Evolutionary conservation across 176 grass and related monocot species (phyloP), one percentile per base, ranked within the genome.

Genomic region (Stipa capillata): DNA sequence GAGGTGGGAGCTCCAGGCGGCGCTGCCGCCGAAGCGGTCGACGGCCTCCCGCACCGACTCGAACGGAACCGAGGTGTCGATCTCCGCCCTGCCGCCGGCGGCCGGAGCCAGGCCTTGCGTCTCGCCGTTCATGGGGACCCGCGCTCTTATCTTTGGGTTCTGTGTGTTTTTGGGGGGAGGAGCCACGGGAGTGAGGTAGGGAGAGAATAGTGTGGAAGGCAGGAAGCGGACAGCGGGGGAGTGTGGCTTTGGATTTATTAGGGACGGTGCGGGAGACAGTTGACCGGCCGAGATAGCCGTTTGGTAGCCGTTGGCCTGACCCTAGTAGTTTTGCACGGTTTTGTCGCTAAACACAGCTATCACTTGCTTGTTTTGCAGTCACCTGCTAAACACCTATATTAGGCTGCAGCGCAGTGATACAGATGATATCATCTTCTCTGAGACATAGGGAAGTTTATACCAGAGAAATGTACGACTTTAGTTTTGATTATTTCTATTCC

Each of bases 41-140:
- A 97, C 94, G 51, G 91, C 94, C 52, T 97, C 94, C 28, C 92
- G 90, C 53, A 97, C 94, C 0, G 91, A 97, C 74, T 84, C 79
- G 78, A 97, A 97, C 0, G 94, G 94, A 50, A 84, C 89, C 23
- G 91, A 97, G 20, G 89, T 97, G 87, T 97, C 94, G 69, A 97
- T 85, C 94, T 88, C 94, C 27, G 80, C 89, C 79, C 89, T 91
- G 57, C 69, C 73, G 39, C 44, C 32, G 60, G 7, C 15, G 58
- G 23, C 8, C 14, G 72, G 72, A 18, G 73, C 16, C 9, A 15
- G 25, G 72, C 4, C 78, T 1, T 15, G 49, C 56, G 18, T 66
- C 56, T 74, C 66, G 57, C 17, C 39, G 68, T 5, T 73, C 86
- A 88, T 65, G 29, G 39, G 74, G 80, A 49, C 29, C 11, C 57